Conservation (phyloP, 768 basidiomycete genomes). For the Vararia minispora region DNA sequence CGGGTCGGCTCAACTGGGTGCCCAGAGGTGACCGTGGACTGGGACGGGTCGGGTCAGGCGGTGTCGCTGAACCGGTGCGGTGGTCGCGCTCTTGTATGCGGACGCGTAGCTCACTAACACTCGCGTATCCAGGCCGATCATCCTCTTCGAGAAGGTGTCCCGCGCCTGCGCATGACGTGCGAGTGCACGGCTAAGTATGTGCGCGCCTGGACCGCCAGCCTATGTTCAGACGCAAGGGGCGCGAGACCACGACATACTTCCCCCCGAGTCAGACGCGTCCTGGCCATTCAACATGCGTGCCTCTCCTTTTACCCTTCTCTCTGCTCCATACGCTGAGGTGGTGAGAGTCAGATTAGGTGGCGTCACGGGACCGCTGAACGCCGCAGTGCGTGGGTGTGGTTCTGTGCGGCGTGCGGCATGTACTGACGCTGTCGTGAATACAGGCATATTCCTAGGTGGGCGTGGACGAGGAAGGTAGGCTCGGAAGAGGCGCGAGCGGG, state of each 20-base stretch:
- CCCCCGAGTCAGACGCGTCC: slow-evolving; percentile 27
- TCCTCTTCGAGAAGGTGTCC: slow-evolving; percentile 50
- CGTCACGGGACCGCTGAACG: slow-evolving; percentile 60
- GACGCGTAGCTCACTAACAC: neutral
- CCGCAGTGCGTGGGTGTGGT: slow-evolving; percentile 36
- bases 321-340: no score
- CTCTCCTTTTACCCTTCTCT: neutral
- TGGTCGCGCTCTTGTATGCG: neutral
- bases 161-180: neutral
- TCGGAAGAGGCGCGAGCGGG: neutral
- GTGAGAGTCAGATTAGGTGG: slow-evolving; percentile 53
- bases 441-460: slow-evolving; percentile 18
- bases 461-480: no score
- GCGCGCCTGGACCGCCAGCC: no score
- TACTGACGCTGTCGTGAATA: neutral
- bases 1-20: neutral
- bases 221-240: slow-evolving; percentile 41
- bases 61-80: slow-evolving; percentile 55
- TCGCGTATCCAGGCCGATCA: slow-evolving; percentile 40
- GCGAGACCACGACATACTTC: slow-evolving; percentile 34
- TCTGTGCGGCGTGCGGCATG: neutral
- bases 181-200: neutral
- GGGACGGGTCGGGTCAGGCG: slow-evolving; percentile 35
- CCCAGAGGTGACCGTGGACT: neutral
- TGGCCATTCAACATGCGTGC: slow-evolving; percentile 66